Evolutionary conservation across 139 green algal species (phyloP).

Genomic region (Trebouxia sp.): DNA sequence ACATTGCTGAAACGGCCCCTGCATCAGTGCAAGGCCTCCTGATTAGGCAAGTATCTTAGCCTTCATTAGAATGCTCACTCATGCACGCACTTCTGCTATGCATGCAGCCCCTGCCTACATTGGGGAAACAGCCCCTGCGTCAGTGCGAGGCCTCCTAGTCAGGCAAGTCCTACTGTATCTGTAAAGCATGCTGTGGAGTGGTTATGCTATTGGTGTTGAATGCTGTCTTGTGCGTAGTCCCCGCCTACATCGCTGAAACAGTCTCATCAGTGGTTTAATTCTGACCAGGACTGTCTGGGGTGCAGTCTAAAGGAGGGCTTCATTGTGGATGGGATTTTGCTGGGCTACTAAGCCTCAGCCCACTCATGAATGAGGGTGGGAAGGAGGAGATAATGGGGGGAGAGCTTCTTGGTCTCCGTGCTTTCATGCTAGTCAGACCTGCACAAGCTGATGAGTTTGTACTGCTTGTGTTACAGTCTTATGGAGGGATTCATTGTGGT

Average conservation of each 20-base stretch:
- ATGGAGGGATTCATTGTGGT: slow-evolving; percentile 86
- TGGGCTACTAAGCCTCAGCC: slow-evolving; percentile 69
- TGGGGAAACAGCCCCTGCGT: slow-evolving; percentile 75
- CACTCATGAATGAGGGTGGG: slow-evolving; percentile 22
- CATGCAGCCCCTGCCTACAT: slow-evolving; percentile 95
- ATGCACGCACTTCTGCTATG: slow-evolving; percentile 91
- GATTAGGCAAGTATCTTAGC: slow-evolving; percentile 44
- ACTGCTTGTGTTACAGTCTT: slow-evolving; percentile 44
- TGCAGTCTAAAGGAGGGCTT: slow-evolving; percentile 80
- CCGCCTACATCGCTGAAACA: slow-evolving; percentile 92
- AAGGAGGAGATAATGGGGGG: slow-evolving; percentile 76
- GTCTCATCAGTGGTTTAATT: slow-evolving; percentile 64
- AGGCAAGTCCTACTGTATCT: slow-evolving; percentile 9
- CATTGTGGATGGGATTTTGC: slow-evolving; percentile 87
- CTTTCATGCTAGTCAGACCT: neutral
- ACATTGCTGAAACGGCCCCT: slow-evolving; percentile 89
- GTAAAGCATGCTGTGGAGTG: slow-evolving; percentile 56
- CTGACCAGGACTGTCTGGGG: neutral
- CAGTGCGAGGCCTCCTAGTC: slow-evolving; percentile 78
- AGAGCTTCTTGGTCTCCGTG: slow-evolving; percentile 58
- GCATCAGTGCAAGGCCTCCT: slow-evolving; percentile 73
- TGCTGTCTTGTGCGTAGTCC: slow-evolving; percentile 90
- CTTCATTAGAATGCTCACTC: slow-evolving; percentile 82
- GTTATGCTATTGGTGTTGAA: slow-evolving; percentile 78
- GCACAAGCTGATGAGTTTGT: no score